phyloP scores from a whole-genome alignment of 306 rosid genomes.

The Hippophae gyantsensis region DNA sequence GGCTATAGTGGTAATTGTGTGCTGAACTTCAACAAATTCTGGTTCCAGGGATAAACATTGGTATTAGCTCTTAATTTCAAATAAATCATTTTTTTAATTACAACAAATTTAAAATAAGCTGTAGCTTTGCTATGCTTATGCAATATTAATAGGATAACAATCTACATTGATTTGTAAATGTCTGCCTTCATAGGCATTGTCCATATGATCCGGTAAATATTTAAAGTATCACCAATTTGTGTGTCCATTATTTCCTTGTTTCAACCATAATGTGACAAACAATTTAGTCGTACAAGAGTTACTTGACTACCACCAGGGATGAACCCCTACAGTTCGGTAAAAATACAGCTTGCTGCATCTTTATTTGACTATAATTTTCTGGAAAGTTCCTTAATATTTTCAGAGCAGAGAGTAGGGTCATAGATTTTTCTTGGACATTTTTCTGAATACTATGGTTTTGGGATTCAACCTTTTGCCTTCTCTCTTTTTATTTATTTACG shows the following conservation, averaged over 20 bases:
- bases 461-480: background rate
- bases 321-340: too few species aligned
- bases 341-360: too few species aligned
- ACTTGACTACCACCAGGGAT: background rate
- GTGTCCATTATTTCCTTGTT: background rate
- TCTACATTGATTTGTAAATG: background rate
- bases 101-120: slow-evolving; percentile 17
- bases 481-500: background rate
- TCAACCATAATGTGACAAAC: too few species aligned
- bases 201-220: background rate
- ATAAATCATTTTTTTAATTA: slow-evolving; percentile 29
- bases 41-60: slow-evolving; percentile 95
- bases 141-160: slow-evolving; percentile 13
- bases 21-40: slow-evolving; percentile 98
- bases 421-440: too few species aligned
- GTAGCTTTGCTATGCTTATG: slow-evolving; percentile 9
- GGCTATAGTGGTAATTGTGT: slow-evolving; percentile 99
- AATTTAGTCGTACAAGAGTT: background rate
- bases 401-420: too few species aligned
- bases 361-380: too few species aligned
- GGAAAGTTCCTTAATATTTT: too few species aligned
- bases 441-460: background rate
- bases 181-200: background rate
- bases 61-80: slow-evolving; percentile 98
- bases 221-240: background rate